phyloP scores from a whole-genome alignment of 768 basidiomycete species.

The Termitomyces sp. region DNA sequence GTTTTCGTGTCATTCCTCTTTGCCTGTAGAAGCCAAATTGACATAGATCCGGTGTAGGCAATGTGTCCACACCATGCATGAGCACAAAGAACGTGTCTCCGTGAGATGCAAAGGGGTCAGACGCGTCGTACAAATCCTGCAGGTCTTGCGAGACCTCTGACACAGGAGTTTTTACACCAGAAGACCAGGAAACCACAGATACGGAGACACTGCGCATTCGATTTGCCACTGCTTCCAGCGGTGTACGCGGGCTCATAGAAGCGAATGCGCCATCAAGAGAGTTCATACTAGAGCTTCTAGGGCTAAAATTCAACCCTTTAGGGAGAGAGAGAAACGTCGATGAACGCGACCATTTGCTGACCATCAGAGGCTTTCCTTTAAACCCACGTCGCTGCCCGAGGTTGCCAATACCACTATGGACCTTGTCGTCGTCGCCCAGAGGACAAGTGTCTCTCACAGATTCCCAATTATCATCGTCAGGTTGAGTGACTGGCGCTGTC shows the following conservation, averaged over 20 bases:
- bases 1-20: neutral
- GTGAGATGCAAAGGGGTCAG: conserved; percentile 17
- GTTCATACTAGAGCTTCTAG: conserved; percentile 12
- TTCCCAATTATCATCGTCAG: neutral
- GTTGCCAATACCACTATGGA: conserved; percentile 15
- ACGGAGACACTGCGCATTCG: conserved; percentile 20
- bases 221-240: conserved; percentile 20
- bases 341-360: conserved; percentile 10
- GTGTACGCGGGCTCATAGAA: conserved; percentile 16
- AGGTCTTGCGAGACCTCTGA: conserved; percentile 13
- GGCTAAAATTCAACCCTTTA: conserved; percentile 12
- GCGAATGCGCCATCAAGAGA: conserved; percentile 4
- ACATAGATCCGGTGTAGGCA: conserved; percentile 6
- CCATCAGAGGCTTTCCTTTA: conserved; percentile 23
- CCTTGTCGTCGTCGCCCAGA: neutral
- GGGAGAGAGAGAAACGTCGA: conserved; percentile 19
- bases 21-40: conserved; percentile 12
- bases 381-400: conserved; percentile 29
- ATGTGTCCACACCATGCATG: neutral
- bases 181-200: conserved; percentile 12
- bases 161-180: conserved; percentile 5
- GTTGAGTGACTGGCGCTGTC: neutral
- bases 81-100: conserved; percentile 15
- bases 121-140: conserved; percentile 15
- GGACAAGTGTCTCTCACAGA: neutral